These are phyloP conservation scores for Diaporthe destruens DNA, from an alignment of 2,329 filamentous ascomycete genomes.

Conservation along the genomic window DNA sequence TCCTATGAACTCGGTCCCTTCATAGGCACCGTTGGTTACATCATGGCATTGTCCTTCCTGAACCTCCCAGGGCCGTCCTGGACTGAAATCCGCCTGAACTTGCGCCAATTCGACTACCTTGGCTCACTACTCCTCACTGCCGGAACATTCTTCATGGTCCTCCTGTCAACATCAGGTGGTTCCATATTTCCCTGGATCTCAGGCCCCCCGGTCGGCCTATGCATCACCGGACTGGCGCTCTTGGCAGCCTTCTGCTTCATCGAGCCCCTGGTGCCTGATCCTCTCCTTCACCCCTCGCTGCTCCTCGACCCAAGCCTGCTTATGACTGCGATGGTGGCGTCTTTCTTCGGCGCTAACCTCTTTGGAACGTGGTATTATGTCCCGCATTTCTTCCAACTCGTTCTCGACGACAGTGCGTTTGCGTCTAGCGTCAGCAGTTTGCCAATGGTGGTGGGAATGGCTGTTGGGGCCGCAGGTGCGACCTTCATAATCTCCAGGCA, in stretches of 20 bases:
- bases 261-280: neutral
- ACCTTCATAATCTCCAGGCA: neutral
- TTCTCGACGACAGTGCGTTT: neutral
- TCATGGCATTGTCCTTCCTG: neutral
- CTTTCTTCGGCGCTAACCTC: neutral
- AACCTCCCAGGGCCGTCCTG: neutral
- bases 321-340: neutral
- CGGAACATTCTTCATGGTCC: neutral
- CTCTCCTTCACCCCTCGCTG: neutral
- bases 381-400: neutral
- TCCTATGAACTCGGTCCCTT: neutral
- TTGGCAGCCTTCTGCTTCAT: neutral
- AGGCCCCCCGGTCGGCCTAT: neutral
- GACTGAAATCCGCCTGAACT: too few species aligned
- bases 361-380: neutral
- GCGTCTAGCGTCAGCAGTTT: neutral
- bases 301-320: neutral
- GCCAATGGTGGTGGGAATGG: neutral
- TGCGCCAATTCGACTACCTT: neutral
- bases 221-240: neutral
- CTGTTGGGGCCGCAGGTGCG: neutral
- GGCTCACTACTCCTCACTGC: neutral
- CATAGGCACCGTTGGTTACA: neutral
- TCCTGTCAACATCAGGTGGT: neutral
- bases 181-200: neutral